Evolutionary conservation across 2,329 filamentous ascomycete species (phyloP), one percentile per base, ranked within the genome.

Genomic region (Juglanconis oblonga): DNA sequence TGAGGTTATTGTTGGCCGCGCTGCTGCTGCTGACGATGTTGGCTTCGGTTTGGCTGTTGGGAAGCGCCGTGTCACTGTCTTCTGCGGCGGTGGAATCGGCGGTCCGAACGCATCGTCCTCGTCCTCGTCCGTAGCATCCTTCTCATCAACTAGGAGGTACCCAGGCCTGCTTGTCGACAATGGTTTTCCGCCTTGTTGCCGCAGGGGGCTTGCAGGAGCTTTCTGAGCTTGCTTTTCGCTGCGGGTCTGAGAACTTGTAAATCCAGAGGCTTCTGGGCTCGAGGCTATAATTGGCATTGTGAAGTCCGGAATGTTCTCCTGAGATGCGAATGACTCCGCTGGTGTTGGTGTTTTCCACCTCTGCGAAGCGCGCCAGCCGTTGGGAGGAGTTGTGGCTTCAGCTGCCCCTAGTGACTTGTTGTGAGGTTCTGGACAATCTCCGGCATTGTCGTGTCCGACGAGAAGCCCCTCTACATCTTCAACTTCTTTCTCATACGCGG

Each of bases 311-410:
- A 2, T 29, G 24, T 33, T 36, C 9, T 35, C 47, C 29, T 51
- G 55, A 49, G 8, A 65, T n/a, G 6, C 61, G 62, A 13, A 66
- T 40, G 31, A 62, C 40, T 1, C 24, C 53, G 44, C 48, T 13
- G 47, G 47, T 40, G 29, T 51, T 10, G 11, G 4, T 17, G 24
- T 4, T 29, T 44, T n/a, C 7, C 45, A 24, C 11, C 9, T 52
- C 35, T 36, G n/a, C 17, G 5, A 29, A 40, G 7, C 9, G 17
- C 32, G 3, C n/a, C 13, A 32, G 29, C 17, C 17, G 29, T 47
- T 49, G 10, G 7, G 13, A 24, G 49, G 11, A 2, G 32, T 17
- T 49, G 50, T n/a, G 6, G 17, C 45, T 35, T 31, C 45, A 1
- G 38, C 36, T 33, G 32, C 9, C 14, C 7, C n/a, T 24, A 36